These are phyloP conservation scores for Farysia itapuensis DNA, from an alignment of 1,284 basidiomycete genomes.

Conservation along the genomic window DNA sequence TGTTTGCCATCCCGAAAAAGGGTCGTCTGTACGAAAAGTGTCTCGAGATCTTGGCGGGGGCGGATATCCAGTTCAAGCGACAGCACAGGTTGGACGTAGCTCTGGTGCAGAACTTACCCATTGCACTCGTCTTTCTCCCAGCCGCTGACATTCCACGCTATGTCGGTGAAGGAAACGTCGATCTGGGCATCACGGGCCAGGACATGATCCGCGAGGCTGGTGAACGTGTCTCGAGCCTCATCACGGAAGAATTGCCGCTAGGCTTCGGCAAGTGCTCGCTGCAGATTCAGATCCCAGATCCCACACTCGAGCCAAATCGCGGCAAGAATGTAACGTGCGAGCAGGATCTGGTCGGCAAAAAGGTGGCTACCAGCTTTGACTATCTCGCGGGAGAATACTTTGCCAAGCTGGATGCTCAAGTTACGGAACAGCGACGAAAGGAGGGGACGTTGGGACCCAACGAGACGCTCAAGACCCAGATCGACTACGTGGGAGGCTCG, in stretches of 20 bases:
- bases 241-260: slow-evolving; percentile 80
- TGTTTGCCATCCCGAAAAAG: slow-evolving; percentile 98
- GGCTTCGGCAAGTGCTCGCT: slow-evolving; percentile 93
- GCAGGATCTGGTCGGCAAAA: slow-evolving; percentile 82
- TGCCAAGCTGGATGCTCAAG: slow-evolving; percentile 68
- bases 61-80: slow-evolving; percentile 93
- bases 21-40: slow-evolving; percentile 90
- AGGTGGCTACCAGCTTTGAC: slow-evolving; percentile 93
- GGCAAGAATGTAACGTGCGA: slow-evolving; percentile 67
- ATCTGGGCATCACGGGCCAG: slow-evolving; percentile 88
- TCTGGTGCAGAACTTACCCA: slow-evolving; percentile 85
- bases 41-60: slow-evolving; percentile 74
- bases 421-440: slow-evolving; percentile 60
- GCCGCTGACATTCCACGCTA: slow-evolving; percentile 97
- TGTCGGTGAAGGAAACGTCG: slow-evolving; percentile 94
- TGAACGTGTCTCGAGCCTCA: slow-evolving; percentile 65
- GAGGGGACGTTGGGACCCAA: slow-evolving; percentile 60
- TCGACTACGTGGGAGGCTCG: slow-evolving; percentile 95
- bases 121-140: slow-evolving; percentile 96
- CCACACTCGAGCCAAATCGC: slow-evolving; percentile 60
- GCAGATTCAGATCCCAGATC: slow-evolving; percentile 91
- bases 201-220: slow-evolving; percentile 90
- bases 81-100: slow-evolving; percentile 87
- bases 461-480: slow-evolving; percentile 66
- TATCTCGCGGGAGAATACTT: slow-evolving; percentile 83